These are phyloP conservation scores for Stagonosporopsis rhizophila DNA, from an alignment of 2,329 filamentous ascomycete species.

Conservation along the genomic window DNA sequence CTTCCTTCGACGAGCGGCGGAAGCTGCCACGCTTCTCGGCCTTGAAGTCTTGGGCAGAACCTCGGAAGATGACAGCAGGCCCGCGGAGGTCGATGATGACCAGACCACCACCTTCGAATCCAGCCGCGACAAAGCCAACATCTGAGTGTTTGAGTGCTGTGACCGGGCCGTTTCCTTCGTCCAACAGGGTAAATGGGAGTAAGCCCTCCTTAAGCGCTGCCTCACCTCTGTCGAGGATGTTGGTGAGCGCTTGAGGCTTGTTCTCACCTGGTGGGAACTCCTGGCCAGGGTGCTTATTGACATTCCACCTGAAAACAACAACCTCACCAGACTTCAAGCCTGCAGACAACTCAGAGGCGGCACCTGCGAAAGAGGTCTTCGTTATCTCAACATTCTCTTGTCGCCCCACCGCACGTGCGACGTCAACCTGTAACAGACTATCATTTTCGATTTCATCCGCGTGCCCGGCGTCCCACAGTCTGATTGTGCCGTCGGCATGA, in stretches of 20 bases:
- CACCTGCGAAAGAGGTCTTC: slow-evolving; percentile 79
- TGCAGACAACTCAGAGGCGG: slow-evolving; percentile 82
- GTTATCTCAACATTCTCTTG: slow-evolving; percentile 78
- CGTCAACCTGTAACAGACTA: slow-evolving; percentile 80
- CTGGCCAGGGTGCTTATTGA: slow-evolving; percentile 74
- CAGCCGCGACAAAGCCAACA: slow-evolving; percentile 87
- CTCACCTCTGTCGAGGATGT: slow-evolving; percentile 77
- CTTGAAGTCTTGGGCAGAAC: slow-evolving; percentile 77
- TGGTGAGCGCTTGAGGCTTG: slow-evolving; percentile 64
- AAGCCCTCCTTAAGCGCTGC: slow-evolving; percentile 77
- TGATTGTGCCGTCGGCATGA: slow-evolving; percentile 89
- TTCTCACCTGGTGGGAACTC: slow-evolving; percentile 63
- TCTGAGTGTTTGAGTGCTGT: slow-evolving; percentile 85
- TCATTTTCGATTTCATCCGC: slow-evolving; percentile 93
- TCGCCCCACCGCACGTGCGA: slow-evolving; percentile 82
- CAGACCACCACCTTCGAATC: slow-evolving; percentile 81
- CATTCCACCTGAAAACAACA: slow-evolving; percentile 86
- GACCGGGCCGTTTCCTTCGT: slow-evolving; percentile 83
- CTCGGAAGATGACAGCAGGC: slow-evolving; percentile 81
- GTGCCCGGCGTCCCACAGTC: slow-evolving; percentile 91
- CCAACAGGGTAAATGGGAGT: slow-evolving; percentile 79
- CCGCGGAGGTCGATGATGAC: slow-evolving; percentile 88
- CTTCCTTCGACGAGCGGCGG: slow-evolving; percentile 60
- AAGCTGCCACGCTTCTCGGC: slow-evolving; percentile 80
- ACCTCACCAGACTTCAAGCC: slow-evolving; percentile 86